These are phyloP conservation scores for Aspergillus awamori DNA, from an alignment of 2,329 filamentous ascomycete species.

Conservation along the genomic window DNA sequence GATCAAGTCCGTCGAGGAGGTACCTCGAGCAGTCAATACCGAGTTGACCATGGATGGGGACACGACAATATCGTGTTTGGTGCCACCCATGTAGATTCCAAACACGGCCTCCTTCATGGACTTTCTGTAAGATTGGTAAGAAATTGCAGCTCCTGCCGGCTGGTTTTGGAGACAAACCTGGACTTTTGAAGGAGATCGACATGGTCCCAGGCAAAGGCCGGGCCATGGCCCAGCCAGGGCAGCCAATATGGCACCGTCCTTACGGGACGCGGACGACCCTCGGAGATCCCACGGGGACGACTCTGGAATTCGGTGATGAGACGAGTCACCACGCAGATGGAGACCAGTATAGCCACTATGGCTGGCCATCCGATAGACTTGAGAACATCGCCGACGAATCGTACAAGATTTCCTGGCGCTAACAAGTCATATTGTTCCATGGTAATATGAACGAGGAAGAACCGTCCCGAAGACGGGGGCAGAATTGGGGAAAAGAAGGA, in stretches of 20 bases:
- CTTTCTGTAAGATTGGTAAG: conserved; percentile 28
- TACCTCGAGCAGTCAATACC: conserved; percentile 38
- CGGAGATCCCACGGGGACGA: conserved; percentile 22
- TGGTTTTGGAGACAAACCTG: conserved; percentile 33
- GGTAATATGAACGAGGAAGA: neutral
- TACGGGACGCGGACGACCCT: conserved; percentile 40
- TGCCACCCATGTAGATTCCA: conserved; percentile 53
- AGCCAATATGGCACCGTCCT: conserved; percentile 62
- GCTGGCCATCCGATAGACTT: conserved; percentile 29
- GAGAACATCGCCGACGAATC: conserved; percentile 24
- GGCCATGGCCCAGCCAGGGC: conserved; percentile 59
- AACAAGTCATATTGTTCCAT: conserved; percentile 25
- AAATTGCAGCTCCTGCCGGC: neutral
- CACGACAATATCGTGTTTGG: conserved; percentile 54
- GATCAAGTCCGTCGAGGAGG: conserved; percentile 33
- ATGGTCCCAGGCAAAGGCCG: conserved; percentile 51
- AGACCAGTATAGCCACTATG: conserved; percentile 31
- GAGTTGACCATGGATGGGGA: conserved; percentile 51
- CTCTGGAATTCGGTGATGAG: conserved; percentile 41
- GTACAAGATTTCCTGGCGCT: conserved; percentile 19
- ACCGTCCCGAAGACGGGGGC: neutral
- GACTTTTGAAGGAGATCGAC: conserved; percentile 49
- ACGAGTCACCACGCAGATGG: conserved; percentile 43
- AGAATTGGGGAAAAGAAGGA: neutral
- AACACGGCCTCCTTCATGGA: conserved; percentile 48